Evolutionary conservation across 148 eudicot genomes (phyloP).

Genomic region (Chenopodium formosanum): DNA sequence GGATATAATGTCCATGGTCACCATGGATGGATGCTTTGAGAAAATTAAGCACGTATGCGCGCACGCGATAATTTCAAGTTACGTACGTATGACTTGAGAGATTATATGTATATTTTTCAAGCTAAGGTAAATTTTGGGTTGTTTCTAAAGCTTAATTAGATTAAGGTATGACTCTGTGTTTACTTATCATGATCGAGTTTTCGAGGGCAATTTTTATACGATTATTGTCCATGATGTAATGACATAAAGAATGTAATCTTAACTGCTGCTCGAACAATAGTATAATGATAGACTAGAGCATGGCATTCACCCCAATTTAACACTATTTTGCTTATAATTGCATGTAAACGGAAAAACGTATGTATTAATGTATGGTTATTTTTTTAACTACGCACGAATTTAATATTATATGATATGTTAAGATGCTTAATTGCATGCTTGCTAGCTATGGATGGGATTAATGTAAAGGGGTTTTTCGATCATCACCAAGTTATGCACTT

Average conservation of each 20-base stretch:
- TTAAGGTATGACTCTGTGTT: neutral
- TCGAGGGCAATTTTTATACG: conserved; percentile 14
- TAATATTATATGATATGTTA: too few relatives aligned
- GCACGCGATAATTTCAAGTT: neutral
- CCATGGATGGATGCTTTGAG: conserved; percentile 59
- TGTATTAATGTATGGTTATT: neutral
- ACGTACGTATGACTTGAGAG: neutral
- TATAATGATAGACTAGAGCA: neutral
- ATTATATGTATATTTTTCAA: conserved; percentile 7
- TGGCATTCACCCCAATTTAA: neutral
- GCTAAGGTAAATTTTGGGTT: conserved; percentile 25
- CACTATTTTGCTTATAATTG: conserved; percentile 9
- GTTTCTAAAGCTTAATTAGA: conserved; percentile 7
- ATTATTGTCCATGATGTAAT: conserved; percentile 22
- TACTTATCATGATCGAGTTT: neutral
- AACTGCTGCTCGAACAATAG: too few relatives aligned
- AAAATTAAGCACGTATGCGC: neutral
- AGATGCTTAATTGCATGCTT: too few relatives aligned
- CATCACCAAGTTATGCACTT: too few relatives aligned
- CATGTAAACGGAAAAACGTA: neutral
- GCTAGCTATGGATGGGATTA: too few relatives aligned
- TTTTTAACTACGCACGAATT: too few relatives aligned
- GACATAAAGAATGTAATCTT: conserved; percentile 3
- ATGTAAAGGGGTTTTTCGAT: too few relatives aligned
- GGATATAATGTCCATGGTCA: conserved; percentile 41